Conservation (phyloP, 1,284 basidiomycete genomes). For the Ceratobasidium theobromae region DNA sequence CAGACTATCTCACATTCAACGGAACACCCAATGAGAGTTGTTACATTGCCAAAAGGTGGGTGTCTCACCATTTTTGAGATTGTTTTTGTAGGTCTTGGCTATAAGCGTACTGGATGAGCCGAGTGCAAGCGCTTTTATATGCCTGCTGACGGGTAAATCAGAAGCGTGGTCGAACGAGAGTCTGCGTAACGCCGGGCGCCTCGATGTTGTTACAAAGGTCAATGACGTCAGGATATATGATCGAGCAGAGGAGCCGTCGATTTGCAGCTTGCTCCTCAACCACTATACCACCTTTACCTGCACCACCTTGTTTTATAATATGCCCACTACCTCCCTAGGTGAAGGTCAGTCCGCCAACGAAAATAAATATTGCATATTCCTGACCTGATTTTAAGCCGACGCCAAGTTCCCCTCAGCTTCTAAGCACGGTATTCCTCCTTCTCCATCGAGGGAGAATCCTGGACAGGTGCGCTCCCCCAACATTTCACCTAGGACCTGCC, state of each 20-base stretch:
- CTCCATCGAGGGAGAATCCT: constrained; percentile 14
- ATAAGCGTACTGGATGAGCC: background rate
- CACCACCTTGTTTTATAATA: background rate
- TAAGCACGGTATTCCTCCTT: constrained; percentile 8
- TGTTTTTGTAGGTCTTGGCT: background rate
- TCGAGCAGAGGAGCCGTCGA: background rate
- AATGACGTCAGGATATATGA: constrained; percentile 12
- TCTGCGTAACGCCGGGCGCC: constrained; percentile 2
- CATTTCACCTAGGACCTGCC: background rate
- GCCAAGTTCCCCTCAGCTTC: constrained; percentile 20
- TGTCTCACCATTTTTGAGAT: background rate
- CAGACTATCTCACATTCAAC: constrained; percentile 60
- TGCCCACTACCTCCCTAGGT: background rate
- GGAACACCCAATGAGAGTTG: background rate
- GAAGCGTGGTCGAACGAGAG: background rate
- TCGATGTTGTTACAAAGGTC: background rate
- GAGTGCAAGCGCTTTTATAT: background rate
- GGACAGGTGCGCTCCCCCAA: background rate
- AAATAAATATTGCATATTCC: background rate
- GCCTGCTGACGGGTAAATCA: background rate
- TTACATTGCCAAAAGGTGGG: too few relatives aligned
- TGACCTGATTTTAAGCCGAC: constrained; percentile 5
- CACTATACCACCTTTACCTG: background rate
- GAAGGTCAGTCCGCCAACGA: background rate
- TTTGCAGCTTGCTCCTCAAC: background rate